Evolutionary conservation across 768 basidiomycete species (phyloP), one percentile per base, ranked within the genome.

Genomic region (Rhodotorula kratochvilovae): DNA sequence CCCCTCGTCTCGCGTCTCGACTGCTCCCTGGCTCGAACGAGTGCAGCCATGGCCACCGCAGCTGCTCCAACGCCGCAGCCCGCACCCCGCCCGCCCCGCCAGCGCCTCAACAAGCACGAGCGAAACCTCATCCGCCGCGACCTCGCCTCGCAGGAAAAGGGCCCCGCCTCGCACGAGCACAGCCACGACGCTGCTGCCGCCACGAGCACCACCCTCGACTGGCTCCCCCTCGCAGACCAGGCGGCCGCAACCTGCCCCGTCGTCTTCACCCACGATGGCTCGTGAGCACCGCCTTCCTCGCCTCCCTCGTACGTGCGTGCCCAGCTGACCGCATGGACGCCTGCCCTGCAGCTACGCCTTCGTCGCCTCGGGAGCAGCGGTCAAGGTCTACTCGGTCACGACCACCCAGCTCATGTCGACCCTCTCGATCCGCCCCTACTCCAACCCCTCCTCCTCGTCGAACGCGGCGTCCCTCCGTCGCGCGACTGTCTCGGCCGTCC

Each of bases 401-500:
- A 89, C 89, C 33, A 89, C 91, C 23, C 84, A 89, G 76, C 84
- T 92, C 60, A 87, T 94, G 55, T 91, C 92, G 39, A 91, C 90
- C 0, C 83, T 96, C n/a, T 87, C 87, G 25, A 83, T 81, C 81
- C 82, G 70, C 59, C 58, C 63, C 35, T 54, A 27, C 56, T 46
- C 74, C 29, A 76, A 80, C 66, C 58, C 82, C 73, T 67, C 73
- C 42, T 58, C 80, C 16, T 55, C 66, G 13, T n/a, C 50, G 11
- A 29, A 31, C 27, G 21, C 19, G 31, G 33, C 33, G 19, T 29
- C 21, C 1, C 50, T 33, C 35, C 46, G 31, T 57, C 73, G 80
- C 79, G 70, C 80, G 79, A 72, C 78, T 19, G 85, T 98, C 74
- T 91, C 92, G 19, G 86, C 87, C 53, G 86, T 88, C 51, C 82